Conservation (phyloP, 139 green algal species). For the Edaphochlamys debaryana region DNA sequence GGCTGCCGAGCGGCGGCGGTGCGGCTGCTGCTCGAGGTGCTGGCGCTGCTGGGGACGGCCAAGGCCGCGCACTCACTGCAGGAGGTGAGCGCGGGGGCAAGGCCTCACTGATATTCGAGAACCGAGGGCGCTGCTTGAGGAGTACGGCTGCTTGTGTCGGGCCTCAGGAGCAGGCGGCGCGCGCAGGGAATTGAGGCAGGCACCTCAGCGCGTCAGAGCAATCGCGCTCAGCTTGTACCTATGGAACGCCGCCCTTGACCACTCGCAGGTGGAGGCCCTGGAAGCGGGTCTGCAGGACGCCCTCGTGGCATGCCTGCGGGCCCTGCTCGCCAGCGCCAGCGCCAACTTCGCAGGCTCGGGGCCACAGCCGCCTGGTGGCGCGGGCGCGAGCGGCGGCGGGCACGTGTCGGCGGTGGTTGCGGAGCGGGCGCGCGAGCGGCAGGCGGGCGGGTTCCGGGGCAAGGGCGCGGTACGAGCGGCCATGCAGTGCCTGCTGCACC, state of each 20-base stretch:
- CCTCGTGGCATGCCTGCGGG: slow-evolving; percentile 35
- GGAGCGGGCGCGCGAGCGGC: background rate
- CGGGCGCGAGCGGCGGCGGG: background rate
- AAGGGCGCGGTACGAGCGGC: slow-evolving; percentile 51
- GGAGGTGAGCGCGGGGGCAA: no score
- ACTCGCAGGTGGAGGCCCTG: background rate
- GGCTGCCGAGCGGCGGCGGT: slow-evolving; percentile 47
- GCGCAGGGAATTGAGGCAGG: no score
- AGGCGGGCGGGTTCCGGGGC: slow-evolving; percentile 50
- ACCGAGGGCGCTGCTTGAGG: no score
- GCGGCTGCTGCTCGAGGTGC: slow-evolving; percentile 41
- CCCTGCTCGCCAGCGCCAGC: slow-evolving; percentile 48
- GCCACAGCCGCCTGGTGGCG: background rate
- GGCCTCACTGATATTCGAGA: no score
- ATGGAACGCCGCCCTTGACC: no score
- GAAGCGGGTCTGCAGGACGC: slow-evolving; percentile 12
- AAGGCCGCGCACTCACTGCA: no score
- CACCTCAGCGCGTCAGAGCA: no score
- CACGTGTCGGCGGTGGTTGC: background rate
- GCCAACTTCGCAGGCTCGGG: slow-evolving; percentile 11
- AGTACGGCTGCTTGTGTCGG: no score
- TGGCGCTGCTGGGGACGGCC: background rate
- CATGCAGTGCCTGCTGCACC: slow-evolving; percentile 45
- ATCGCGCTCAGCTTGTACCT: no score
- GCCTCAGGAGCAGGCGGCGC: no score